Conservation (phyloP, 192 early-diverging fungal species). For the Thoreauomyces humboldtii region DNA sequence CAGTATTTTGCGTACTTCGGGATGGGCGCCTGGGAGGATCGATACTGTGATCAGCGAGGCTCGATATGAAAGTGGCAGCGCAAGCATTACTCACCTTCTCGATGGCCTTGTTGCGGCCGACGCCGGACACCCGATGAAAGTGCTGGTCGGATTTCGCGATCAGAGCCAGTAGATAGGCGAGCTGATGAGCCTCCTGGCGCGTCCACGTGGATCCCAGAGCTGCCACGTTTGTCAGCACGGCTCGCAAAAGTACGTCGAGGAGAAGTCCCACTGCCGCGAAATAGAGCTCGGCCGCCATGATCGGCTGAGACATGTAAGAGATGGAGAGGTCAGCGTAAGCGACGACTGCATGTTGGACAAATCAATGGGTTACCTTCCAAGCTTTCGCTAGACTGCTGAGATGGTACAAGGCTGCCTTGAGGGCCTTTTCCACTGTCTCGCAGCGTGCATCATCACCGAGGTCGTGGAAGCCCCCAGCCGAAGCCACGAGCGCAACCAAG, state of each 20-base stretch:
- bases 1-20: no score
- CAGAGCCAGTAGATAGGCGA: constrained; percentile 35
- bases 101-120: neutral
- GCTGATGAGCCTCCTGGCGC: constrained; percentile 26
- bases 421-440: constrained; percentile 44
- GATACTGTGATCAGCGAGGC: no score
- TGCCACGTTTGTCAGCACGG: constrained; percentile 19
- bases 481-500: constrained; percentile 42
- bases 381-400: constrained; percentile 47
- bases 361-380: constrained; percentile 55
- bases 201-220: constrained; percentile 5
- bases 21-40: no score
- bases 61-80: no score
- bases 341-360: no score
- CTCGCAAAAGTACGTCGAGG: constrained; percentile 24
- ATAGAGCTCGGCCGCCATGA: constrained; percentile 32
- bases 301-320: constrained; percentile 37
- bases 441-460: constrained; percentile 43
- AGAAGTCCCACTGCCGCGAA: constrained; percentile 36
- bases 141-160: neutral
- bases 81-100: no score
- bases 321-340: no score
- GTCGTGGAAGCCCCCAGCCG: constrained; percentile 33
- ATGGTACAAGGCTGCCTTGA: constrained; percentile 52
- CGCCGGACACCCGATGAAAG: neutral